Evolutionary conservation across 306 rosid species (phyloP).

Genomic region (Calophaca sinica): DNA sequence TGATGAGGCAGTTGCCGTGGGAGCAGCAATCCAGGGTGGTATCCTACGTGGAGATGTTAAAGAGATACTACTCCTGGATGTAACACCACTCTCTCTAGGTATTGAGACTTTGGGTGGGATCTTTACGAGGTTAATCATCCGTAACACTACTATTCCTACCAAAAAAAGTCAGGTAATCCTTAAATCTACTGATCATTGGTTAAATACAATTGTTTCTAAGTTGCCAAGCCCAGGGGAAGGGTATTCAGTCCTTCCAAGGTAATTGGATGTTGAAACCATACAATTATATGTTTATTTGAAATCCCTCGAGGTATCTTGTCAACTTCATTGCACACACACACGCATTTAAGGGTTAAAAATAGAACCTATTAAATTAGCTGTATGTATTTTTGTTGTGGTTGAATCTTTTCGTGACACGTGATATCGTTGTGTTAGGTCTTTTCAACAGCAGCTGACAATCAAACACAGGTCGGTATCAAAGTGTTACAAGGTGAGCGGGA

Average conservation of each 20-base stretch:
- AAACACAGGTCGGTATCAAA: constrained; percentile 89
- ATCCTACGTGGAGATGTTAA: constrained; percentile 93
- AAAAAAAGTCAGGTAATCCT: constrained; percentile 81
- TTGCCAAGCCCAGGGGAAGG: neutral
- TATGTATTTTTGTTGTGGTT: neutral
- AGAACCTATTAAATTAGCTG: neutral
- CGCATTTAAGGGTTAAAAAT: neutral
- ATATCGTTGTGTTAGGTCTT: constrained; percentile 61
- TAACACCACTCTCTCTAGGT: constrained; percentile 90
- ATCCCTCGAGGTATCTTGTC: neutral
- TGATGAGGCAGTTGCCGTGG: constrained; percentile 93
- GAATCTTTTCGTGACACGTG: constrained; percentile 15
- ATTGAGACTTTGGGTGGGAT: constrained; percentile 93
- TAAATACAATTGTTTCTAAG: neutral
- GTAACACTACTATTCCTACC: constrained; percentile 90
- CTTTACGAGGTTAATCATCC: constrained; percentile 77
- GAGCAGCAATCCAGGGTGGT: constrained; percentile 96
- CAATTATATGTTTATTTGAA: neutral
- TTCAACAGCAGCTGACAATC: constrained; percentile 92
- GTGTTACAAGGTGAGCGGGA: constrained; percentile 92
- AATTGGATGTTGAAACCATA: neutral
- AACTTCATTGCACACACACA: neutral
- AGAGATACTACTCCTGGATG: constrained; percentile 84
- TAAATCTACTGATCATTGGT: neutral
- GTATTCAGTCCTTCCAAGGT: neutral